Evolutionary conservation across 2,329 filamentous ascomycete genomes (phyloP), one percentile per base, ranked within the genome.

Genomic region (Dothiorella sarmentorum): DNA sequence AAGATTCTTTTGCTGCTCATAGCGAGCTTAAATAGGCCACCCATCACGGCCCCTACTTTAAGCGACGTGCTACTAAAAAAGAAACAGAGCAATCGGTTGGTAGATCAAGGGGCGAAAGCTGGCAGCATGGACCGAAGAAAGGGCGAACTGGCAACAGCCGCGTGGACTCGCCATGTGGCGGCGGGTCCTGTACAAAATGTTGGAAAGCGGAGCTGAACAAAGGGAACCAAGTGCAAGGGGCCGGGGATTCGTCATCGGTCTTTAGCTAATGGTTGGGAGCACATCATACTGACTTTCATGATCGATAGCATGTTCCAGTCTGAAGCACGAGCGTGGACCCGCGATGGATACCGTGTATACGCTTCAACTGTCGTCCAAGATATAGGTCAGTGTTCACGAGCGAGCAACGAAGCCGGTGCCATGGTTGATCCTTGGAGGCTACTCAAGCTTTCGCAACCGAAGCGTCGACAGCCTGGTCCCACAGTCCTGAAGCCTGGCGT

Each of bases 291-390:
- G 29, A 11, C 31, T 37, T 6, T n/a, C n/a, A n/a, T 35, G 33
- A 53, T 40, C 49, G 49, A 18, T 24, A 35, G 49, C 47, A 52
- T 52, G 47, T 52, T 52, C 47, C 47, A 52, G 27, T 52, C 18
- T 52, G 47, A 52, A 52, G 47, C 47, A 37, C 20, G 31, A 52
- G 20, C 37, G 47, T 52, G 47, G 47, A 22, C 37, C 47, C 47
- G n/a, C 11, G 11, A 24, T 13, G 9, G 47, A 20, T n/a, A 38
- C 13, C 2, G 20, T 15, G 18, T 18, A 38, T 43, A 43, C 3
- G n/a, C 4, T 5, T n/a, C 26, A n/a, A 15, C 24, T 9, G 24
- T 33, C 6, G 37, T 27, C 22, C 10, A 29, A 29, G 20, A 35
- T 20, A 35, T 29, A 27, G 47, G 33, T 33, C 22, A 15, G 17